phyloP scores from a whole-genome alignment of 306 rosid species.

The Clitoria ternatea region DNA sequence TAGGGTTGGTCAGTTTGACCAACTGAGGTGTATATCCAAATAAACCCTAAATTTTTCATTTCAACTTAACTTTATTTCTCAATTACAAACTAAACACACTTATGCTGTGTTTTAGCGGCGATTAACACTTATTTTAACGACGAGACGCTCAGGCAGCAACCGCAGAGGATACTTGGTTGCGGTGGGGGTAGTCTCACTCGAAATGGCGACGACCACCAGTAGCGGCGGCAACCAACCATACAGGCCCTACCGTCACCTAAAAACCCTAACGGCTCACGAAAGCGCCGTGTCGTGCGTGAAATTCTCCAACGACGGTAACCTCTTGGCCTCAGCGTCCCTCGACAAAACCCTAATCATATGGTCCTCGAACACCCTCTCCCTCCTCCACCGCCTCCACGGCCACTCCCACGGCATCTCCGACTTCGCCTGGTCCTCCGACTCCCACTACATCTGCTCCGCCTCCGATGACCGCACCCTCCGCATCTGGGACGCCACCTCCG shows the following conservation, averaged over 20 bases:
- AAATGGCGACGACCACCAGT: slow-evolving; percentile 50
- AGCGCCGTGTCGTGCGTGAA: slow-evolving; percentile 76
- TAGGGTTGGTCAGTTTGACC: no score
- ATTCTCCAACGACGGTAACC: slow-evolving; percentile 78
- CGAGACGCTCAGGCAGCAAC: no score
- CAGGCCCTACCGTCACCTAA: slow-evolving; percentile 72
- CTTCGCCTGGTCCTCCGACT: slow-evolving; percentile 89
- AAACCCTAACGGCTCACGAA: slow-evolving; percentile 62
- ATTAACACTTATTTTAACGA: no score
- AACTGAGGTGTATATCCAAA: no score
- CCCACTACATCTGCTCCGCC: slow-evolving; percentile 94
- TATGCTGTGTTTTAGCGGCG: no score
- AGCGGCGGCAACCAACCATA: slow-evolving; percentile 38
- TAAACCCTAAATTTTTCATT: no score
- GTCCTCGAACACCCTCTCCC: slow-evolving; percentile 54
- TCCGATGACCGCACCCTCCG: slow-evolving; percentile 90
- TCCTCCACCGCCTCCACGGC: slow-evolving; percentile 66
- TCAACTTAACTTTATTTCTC: no score
- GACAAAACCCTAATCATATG: slow-evolving; percentile 80
- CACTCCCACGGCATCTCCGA: slow-evolving; percentile 83
- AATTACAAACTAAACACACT: no score
- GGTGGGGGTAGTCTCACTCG: no score
- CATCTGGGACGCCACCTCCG: slow-evolving; percentile 80
- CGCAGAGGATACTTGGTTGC: no score
- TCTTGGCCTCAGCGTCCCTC: slow-evolving; percentile 75